A percentile compares a stretch with the other conserved stretches of the same genome.
Evolutionary conservation across 1,284 basidiomycete genomes (phyloP).

Genomic region (Pseudozyma tsukubaensis): DNA sequence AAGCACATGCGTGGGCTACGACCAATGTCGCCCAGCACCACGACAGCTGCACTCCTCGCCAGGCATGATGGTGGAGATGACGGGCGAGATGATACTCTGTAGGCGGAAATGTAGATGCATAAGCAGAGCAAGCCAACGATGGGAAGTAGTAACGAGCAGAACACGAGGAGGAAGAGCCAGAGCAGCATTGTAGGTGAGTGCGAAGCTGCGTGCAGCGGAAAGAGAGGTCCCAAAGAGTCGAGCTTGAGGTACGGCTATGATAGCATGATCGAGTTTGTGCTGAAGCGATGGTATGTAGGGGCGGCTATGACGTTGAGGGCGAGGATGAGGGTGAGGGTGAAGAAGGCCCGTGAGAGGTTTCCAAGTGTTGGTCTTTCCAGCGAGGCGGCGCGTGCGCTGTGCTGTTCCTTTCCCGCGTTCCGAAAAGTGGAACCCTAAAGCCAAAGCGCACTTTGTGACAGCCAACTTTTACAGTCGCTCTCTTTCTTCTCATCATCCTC

Average conservation of each 20-base stretch:
- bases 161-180: constrained; percentile 33
- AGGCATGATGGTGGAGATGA: constrained; percentile 23
- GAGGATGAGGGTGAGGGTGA: not conserved
- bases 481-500: not conserved
- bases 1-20: constrained; percentile 98
- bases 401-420: no score
- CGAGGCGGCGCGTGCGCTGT: no score
- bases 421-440: no score
- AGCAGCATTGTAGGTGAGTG: constrained; percentile 29
- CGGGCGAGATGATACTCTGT: constrained; percentile 27
- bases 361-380: constrained; percentile 18
- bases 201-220: not conserved
- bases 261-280: not conserved
- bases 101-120: constrained; percentile 54
- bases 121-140: constrained; percentile 44
- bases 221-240: not conserved
- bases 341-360: not conserved
- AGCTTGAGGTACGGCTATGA: not conserved
- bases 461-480: not conserved
- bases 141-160: constrained; percentile 37
- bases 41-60: constrained; percentile 75
- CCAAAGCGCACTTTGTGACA: constrained; percentile 3
- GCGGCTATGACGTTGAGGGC: not conserved
- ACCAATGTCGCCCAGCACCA: constrained; percentile 95
- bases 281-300: not conserved